Percentiles rank a stretch among this genome's conserved stretches.
These are phyloP conservation scores for Echinochloa phyllopogon DNA, from an alignment of 176 grass and related monocot genomes.

Conservation along the genomic window DNA sequence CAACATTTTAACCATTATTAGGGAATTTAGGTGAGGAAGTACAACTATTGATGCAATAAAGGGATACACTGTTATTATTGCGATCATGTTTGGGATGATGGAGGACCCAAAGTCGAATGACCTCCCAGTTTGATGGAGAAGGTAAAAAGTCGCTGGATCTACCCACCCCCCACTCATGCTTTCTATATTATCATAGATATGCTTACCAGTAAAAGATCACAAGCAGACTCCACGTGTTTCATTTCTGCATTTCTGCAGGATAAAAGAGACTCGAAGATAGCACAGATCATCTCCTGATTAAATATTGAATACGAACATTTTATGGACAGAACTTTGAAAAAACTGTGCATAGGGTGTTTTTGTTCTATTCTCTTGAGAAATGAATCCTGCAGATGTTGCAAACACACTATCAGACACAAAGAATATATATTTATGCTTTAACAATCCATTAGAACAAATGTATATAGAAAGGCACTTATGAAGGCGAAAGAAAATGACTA, in stretches of 20 bases:
- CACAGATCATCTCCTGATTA: conserved; percentile 73
- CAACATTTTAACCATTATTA: conserved; percentile 3
- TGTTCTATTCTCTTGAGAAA: conserved; percentile 85
- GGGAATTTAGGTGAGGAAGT: not conserved
- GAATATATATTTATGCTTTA: conserved; percentile 25
- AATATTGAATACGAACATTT: conserved; percentile 84
- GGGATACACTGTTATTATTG: not conserved
- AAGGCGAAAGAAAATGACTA: conserved; percentile 19
- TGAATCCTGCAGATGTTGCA: conserved; percentile 60
- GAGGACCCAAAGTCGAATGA: not conserved
- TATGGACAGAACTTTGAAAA: conserved; percentile 68
- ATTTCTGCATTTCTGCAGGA: conserved; percentile 49
- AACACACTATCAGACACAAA: conserved; percentile 41
- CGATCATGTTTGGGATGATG: not conserved
- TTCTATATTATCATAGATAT: not conserved
- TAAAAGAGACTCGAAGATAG: conserved; percentile 68
- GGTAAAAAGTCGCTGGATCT: not conserved
- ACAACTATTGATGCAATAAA: not conserved
- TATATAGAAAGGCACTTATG: conserved; percentile 23
- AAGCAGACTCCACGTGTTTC: conserved; percentile 46
- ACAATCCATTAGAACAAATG: conserved; percentile 9
- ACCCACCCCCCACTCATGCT: not conserved
- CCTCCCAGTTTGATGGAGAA: not conserved
- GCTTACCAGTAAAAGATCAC: conserved; percentile 84
- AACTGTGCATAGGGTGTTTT: conserved; percentile 75